Base-by-base conservation (phyloP, 768 basidiomycete genomes). In the Pisolithus microcarpus region DNA sequence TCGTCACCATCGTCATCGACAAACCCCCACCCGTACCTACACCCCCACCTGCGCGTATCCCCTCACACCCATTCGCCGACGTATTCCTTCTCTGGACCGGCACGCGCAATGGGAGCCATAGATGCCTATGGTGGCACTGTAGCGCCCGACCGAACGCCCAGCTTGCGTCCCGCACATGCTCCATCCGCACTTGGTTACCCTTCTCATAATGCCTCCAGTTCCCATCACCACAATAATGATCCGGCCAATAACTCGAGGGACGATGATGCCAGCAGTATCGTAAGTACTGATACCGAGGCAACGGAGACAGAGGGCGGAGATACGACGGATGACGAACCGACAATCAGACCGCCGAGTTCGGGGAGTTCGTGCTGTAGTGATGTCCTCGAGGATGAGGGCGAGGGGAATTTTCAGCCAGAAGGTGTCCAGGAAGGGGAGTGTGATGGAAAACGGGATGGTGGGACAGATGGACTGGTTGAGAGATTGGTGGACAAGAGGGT, bases 281-380 rank as follows among this genome's bases (percentile, higher is more conserved):
- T 70, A 50, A 55, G 66, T 47, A 69, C 69, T 1, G 75, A 74
- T 26, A 69, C 72, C 2, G 78, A 78, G 49, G 65, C 76, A 21
- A 46, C 43, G 24, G 78, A 78, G 55, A 74, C 74, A 2, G 78
- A 75, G 45, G 72, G 77, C 43, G 82, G 77, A 36, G 77, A 75
- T 52, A 81, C 78, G 49, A 87, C 85, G 21, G 86, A 87, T 52
- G 85, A 88, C 53, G 85, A 88, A 63, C 85, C 86, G n/a, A 88
- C 85, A n/a, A 85, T 88, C 55, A 75, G 84, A 26, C 79, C 80
- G 10, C 64, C 66, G 5, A 66, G 69, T 49, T 75, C 75, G 10
- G 64, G 64, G 19, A 65, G 65, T 13, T 72, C 70, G 3, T 73
- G 63, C 28, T 68, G 65, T 38, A 67, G 66, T 38, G 74, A 74